Percentiles rank a stretch among this genome's conserved stretches.
phyloP scores from a whole-genome alignment of 2,329 filamentous ascomycete genomes.

The Sporothrix pseudoabietina region DNA sequence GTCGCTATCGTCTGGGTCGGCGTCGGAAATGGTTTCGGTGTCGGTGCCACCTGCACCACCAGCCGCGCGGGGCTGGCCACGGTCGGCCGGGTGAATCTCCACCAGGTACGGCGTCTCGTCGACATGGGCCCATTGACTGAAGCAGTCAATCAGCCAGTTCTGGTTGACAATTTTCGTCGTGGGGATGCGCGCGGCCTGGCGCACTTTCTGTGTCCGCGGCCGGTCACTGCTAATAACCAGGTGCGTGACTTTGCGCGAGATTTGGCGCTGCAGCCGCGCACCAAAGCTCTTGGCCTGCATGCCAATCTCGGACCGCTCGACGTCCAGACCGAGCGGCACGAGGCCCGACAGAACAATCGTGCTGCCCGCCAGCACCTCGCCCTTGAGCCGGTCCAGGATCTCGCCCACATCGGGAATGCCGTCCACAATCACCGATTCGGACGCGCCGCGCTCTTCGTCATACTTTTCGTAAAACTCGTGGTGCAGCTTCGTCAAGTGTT shows the following conservation, averaged over 20 bases:
- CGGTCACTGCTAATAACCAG: slow-evolving; percentile 70
- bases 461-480: slow-evolving; percentile 81
- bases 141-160: slow-evolving; percentile 83
- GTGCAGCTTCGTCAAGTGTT: slow-evolving; percentile 76
- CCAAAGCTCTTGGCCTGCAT: slow-evolving; percentile 87
- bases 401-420: slow-evolving; percentile 72
- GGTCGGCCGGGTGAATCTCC: slow-evolving; percentile 70
- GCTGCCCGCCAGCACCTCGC: slow-evolving; percentile 70
- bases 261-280: slow-evolving; percentile 60
- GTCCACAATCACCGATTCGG: slow-evolving; percentile 40
- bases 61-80: slow-evolving; percentile 40
- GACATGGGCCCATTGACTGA: slow-evolving; percentile 79
- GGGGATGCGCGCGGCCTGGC: slow-evolving; percentile 76
- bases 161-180: slow-evolving; percentile 89
- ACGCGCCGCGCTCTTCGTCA: slow-evolving; percentile 52
- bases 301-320: slow-evolving; percentile 81
- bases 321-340: slow-evolving; percentile 77
- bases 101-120: slow-evolving; percentile 79
- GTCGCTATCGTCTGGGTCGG: slow-evolving; percentile 36
- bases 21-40: slow-evolving; percentile 37
- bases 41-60: slow-evolving; percentile 38
- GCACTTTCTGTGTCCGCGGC: slow-evolving; percentile 86
- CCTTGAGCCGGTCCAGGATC: slow-evolving; percentile 82
- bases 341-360: slow-evolving; percentile 89
- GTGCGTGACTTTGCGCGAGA: slow-evolving; percentile 69